Percentiles rank a stretch among this genome's conserved stretches.
phyloP scores from a whole-genome alignment of 2,329 filamentous ascomycete genomes.

The Rhinocladiella mackenziei region DNA sequence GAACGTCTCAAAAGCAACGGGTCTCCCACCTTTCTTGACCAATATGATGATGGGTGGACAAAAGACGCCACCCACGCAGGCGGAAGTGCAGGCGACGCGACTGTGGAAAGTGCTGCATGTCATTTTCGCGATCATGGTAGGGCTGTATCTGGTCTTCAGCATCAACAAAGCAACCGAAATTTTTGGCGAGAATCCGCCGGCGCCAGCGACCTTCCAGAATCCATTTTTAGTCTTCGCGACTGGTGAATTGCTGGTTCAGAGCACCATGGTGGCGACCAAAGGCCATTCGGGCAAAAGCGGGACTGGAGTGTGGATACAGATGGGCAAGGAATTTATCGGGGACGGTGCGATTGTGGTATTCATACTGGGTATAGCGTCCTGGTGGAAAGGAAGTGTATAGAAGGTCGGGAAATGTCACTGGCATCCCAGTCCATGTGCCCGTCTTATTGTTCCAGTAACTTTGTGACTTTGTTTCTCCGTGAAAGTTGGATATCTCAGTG shows the following conservation, averaged over 20 bases:
- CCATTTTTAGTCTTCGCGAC: slow-evolving; percentile 46
- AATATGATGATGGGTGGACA: slow-evolving; percentile 38
- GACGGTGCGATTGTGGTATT: slow-evolving; percentile 47
- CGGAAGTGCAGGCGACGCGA: slow-evolving; percentile 35
- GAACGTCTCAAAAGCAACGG: slow-evolving; percentile 29
- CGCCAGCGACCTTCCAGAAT: slow-evolving; percentile 44
- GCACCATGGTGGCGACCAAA: slow-evolving; percentile 35
- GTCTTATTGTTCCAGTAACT: no score
- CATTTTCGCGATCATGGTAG: slow-evolving; percentile 54
- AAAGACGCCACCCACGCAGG: slow-evolving; percentile 37
- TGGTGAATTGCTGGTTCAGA: slow-evolving; percentile 43
- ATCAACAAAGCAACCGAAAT: slow-evolving; percentile 37
- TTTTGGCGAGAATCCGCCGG: slow-evolving; percentile 41
- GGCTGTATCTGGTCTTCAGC: slow-evolving; percentile 48
- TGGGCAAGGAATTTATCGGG: slow-evolving; percentile 39
- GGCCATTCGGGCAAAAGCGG: slow-evolving; percentile 31
- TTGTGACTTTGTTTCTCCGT: no score
- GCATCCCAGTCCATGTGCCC: slow-evolving; percentile 1
- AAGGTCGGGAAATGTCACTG: neutral
- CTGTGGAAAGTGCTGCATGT: slow-evolving; percentile 58
- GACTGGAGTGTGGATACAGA: slow-evolving; percentile 36
- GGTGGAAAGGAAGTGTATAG: slow-evolving; percentile 34
- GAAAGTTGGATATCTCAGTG: no score
- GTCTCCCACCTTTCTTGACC: slow-evolving; percentile 33
- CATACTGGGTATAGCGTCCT: slow-evolving; percentile 42